Conservation (phyloP, 2,329 filamentous ascomycete genomes). For the Tolypocladium pustulatum region DNA sequence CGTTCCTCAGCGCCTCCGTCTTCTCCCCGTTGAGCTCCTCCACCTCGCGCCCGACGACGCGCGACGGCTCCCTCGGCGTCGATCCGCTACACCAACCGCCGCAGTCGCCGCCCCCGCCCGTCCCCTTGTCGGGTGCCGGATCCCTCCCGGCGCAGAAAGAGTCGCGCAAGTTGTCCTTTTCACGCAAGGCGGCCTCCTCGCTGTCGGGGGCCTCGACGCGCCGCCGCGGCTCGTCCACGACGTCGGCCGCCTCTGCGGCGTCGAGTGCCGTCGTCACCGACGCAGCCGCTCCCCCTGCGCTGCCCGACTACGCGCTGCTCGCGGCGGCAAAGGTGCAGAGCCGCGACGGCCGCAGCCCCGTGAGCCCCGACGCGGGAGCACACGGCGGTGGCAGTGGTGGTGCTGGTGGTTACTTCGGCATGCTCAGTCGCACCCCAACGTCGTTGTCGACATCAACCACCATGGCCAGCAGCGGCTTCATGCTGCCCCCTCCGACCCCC, state of each 20-base stretch:
- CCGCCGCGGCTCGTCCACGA: constrained; percentile 24
- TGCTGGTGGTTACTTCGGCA: neutral
- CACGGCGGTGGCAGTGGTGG: constrained; percentile 6
- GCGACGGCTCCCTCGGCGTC: constrained; percentile 16
- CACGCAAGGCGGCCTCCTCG: constrained; percentile 39
- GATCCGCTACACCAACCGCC: neutral
- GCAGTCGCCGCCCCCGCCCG: neutral
- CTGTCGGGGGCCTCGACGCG: constrained; percentile 34
- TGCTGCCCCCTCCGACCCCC: constrained; percentile 11
- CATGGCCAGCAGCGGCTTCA: neutral
- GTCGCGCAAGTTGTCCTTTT: constrained; percentile 38
- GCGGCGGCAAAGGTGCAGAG: constrained; percentile 33
- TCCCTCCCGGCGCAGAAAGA: constrained; percentile 26
- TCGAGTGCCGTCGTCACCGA: constrained; percentile 30
- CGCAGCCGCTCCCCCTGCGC: constrained; percentile 37
- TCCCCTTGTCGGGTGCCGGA: constrained; percentile 13
- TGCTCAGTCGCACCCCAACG: constrained; percentile 5
- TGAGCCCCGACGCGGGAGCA: constrained; percentile 3
- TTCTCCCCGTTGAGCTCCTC: constrained; percentile 16
- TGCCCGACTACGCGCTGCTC: constrained; percentile 43
- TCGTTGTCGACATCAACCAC: neutral
- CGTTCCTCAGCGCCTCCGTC: constrained; percentile 26
- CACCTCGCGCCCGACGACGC: constrained; percentile 23
- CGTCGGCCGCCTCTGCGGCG: constrained; percentile 23
- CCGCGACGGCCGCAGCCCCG: constrained; percentile 10